Conservation (phyloP, 2,329 filamentous ascomycete genomes). For the Graphiopsis chlorocephala region DNA sequence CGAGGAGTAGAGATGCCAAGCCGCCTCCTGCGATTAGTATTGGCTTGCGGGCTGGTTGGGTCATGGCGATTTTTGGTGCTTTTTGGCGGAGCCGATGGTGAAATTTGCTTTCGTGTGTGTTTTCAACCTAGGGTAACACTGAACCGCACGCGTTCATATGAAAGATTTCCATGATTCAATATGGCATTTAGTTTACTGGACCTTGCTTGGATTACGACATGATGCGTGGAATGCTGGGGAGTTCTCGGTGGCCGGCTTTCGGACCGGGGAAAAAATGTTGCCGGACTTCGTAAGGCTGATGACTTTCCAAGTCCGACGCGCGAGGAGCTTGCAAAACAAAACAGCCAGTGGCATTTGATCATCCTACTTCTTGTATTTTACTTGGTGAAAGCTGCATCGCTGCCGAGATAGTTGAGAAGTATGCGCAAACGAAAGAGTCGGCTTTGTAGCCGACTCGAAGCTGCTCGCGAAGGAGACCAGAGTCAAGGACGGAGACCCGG, state of each 20-base stretch:
- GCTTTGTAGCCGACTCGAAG: neutral
- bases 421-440: neutral
- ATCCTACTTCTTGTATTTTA: too few species aligned
- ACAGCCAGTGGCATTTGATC: neutral
- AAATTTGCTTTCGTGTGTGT: neutral
- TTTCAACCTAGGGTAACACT: neutral
- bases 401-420: neutral
- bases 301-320: neutral
- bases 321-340: neutral
- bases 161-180: neutral
- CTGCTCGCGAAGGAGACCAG: neutral
- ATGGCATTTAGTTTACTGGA: neutral
- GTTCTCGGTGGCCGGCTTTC: neutral
- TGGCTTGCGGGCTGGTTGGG: slow-evolving; percentile 32
- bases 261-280: neutral
- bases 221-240: neutral
- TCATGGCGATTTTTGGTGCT: slow-evolving; percentile 3
- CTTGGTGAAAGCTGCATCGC: neutral
- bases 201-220: neutral
- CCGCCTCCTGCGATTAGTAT: slow-evolving; percentile 44
- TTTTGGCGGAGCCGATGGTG: neutral
- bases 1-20: slow-evolving; percentile 40
- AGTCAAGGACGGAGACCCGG: neutral
- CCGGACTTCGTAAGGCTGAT: neutral
- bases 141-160: neutral